Evolutionary conservation across 1,284 basidiomycete species (phyloP), one percentile per base, ranked within the genome.

Genomic region (Erythrobasidium hasegawianum): DNA sequence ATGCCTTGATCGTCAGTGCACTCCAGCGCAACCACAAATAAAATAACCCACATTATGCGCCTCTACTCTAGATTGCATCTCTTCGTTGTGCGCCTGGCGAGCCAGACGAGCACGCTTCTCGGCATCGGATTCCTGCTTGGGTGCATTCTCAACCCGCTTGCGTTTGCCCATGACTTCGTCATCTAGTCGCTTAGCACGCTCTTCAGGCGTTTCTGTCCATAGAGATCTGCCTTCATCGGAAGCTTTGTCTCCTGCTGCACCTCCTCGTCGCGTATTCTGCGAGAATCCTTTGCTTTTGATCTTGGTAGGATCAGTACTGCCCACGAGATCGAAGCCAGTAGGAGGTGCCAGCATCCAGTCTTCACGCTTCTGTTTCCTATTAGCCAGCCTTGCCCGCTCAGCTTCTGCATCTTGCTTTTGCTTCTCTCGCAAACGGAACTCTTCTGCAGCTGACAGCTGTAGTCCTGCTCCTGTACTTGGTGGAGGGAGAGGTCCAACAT

Each of bases 321-420:
- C 82, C 13, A 90, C 80, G 13, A 93, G 77, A 68, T 88, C 87
- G 1, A 87, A 86, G 0, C 85, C 83, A 10, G 86, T 84, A 0
- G 93, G 92, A 0, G 92, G 92, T 0, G 88, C 86, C 41, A 95
- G 81, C 93, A 96, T 96, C 92, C 92, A 96, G 76, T 93, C 90
- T 39, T 94, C 90, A 59, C 93, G 84, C 75, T 90, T 81, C 29
- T 84, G 79, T 49, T 83, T 83, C 57, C 88, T 4, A 87, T 87
- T 72, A 87, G 60, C 57, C 85, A 16, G 80, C 79, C 14, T 84
- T 85, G 80, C 88, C 87, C 85, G 87, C 66, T 68, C 71, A 38
- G 62, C 68, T 62, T 58, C 71, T 59, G 70, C 57, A 26, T 47
- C 64, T 16, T 57, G 39, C 33, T 84, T 78, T 57, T 84, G 79